A percentile compares a stretch with the other conserved stretches of the same genome.
These are phyloP conservation scores for Sarocladium kiliense DNA, from an alignment of 2,329 filamentous ascomycete species.

Conservation along the genomic window DNA sequence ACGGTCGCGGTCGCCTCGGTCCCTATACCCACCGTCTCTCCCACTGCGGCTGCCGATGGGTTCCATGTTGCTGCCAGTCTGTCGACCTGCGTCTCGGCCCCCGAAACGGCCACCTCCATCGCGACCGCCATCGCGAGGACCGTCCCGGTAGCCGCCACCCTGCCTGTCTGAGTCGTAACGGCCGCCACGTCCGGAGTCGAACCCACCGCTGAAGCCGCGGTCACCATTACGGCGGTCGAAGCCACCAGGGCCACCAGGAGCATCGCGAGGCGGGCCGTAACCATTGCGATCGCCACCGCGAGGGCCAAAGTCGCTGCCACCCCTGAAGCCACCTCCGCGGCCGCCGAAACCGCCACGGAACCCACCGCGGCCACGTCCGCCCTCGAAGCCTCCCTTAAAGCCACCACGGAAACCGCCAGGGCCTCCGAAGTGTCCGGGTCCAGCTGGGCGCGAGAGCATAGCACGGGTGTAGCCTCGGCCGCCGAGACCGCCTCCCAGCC, in stretches of 20 bases:
- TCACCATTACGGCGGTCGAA: slow-evolving; percentile 40
- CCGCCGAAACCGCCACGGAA: slow-evolving; percentile 46
- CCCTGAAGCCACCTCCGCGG: slow-evolving; percentile 50
- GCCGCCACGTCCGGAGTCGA: slow-evolving; percentile 44
- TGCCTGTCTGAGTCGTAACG: slow-evolving; percentile 24
- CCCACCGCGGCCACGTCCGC: slow-evolving; percentile 33
- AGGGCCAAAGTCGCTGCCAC: slow-evolving; percentile 31
- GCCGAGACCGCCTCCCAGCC: slow-evolving; percentile 86
- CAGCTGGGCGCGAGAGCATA: slow-evolving; percentile 64
- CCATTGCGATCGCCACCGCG: slow-evolving; percentile 37
- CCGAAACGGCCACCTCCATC: slow-evolving; percentile 26
- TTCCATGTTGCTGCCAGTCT: slow-evolving; percentile 77
- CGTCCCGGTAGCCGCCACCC: slow-evolving; percentile 40
- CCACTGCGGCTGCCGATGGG: slow-evolving; percentile 60
- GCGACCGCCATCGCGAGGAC: slow-evolving; percentile 31
- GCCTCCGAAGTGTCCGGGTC: slow-evolving; percentile 53
- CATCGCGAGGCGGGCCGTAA: slow-evolving; percentile 48
- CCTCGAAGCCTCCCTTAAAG: slow-evolving; percentile 37
- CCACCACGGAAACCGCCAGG: slow-evolving; percentile 44
- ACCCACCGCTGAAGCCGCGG: slow-evolving; percentile 39
- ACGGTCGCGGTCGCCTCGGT: slow-evolving; percentile 33
- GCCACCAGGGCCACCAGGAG: slow-evolving; percentile 54
- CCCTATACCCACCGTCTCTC: slow-evolving; percentile 23
- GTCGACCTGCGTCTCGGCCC: slow-evolving; percentile 32
- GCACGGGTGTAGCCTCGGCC: slow-evolving; percentile 90